Conservation (phyloP, 768 basidiomycete species). For the Podaxis carcinomalis region DNA sequence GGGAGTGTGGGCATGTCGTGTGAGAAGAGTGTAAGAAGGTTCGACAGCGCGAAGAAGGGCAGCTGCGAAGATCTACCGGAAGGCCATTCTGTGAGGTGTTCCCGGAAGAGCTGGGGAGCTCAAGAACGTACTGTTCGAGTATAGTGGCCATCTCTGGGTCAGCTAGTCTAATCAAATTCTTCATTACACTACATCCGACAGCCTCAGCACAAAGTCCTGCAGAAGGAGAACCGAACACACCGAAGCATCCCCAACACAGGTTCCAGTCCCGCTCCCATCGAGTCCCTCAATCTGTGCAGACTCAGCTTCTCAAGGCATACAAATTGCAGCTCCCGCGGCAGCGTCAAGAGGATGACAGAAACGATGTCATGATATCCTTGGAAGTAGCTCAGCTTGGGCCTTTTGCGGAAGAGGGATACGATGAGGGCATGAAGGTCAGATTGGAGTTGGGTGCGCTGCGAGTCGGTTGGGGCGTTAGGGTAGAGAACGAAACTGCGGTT, state of each 20-base stretch:
- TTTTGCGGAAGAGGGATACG: slow-evolving; percentile 67
- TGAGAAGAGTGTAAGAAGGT: slow-evolving; percentile 87
- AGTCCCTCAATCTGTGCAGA: slow-evolving; percentile 75
- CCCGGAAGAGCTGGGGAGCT: neutral
- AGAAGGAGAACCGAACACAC: slow-evolving; percentile 27
- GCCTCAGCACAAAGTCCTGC: neutral
- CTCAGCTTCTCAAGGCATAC: slow-evolving; percentile 68
- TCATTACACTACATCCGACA: slow-evolving; percentile 50
- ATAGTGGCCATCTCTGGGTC: slow-evolving; percentile 68
- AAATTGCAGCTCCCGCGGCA: slow-evolving; percentile 56
- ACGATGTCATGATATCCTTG: slow-evolving; percentile 95
- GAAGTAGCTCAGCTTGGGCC: slow-evolving; percentile 77
- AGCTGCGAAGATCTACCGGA: slow-evolving; percentile 60
- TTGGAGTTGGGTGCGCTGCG: slow-evolving; percentile 53
- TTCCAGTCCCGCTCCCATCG: slow-evolving; percentile 83
- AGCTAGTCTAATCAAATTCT: slow-evolving; percentile 64
- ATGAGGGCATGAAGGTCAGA: slow-evolving; percentile 66
- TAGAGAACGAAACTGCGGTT: slow-evolving; percentile 92
- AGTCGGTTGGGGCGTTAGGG: slow-evolving; percentile 31
- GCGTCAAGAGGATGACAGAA: slow-evolving; percentile 74
- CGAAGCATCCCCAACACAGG: slow-evolving; percentile 79
- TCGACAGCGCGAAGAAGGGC: slow-evolving; percentile 87
- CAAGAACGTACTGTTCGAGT: slow-evolving; percentile 54
- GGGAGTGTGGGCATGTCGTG: slow-evolving; percentile 90
- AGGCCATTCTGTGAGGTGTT: neutral